Evolutionary conservation across 345 rosid genomes (phyloP), one percentile per base, ranked within the genome.

Genomic region (Firmiana major): DNA sequence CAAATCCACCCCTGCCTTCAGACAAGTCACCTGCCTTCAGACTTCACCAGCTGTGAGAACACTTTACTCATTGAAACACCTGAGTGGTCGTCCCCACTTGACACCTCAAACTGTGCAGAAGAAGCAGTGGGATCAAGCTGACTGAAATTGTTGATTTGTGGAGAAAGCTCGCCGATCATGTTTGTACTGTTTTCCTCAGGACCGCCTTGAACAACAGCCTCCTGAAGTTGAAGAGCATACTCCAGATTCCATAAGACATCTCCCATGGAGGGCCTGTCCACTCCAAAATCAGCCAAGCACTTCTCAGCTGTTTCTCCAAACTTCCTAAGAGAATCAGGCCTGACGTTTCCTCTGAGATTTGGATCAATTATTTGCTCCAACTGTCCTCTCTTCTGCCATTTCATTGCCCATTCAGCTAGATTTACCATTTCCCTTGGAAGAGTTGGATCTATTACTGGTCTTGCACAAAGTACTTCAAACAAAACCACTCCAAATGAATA

Each of bases 381-480:
- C 80, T 93, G 90, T 77, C 97, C 95, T 78, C 75, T 91, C 85
- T 88, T 90, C 81, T 91, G 94, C 97, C 97, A 93, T 77, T 89
- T 88, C 94, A 94, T 91, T 49, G 93, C 97, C 97, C 97, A 91
- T 75, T 93, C 98, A 3, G 98, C 97, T 58, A 94, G 85, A 83
- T 94, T 94, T 80, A 94, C 97, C 93, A 81, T 92, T 66, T 94
- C 97, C 85, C 98, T 82, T 1, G 97, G 90, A 57, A 90, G 95
- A 11, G 98, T 77, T 0, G 97, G 97, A 81, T 92, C 94, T 80
- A 94, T 94, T 66, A 94, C 97, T 0, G 98, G 94, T 75, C 98
- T 87, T 7, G 97, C 98, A 70, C 98, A 94, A n/a, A 94, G 90
- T 78, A 94, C 94, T 78, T 94, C 98, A 31, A 94, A 87, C 83